These are phyloP conservation scores for Acanthamoeba quina DNA, from an alignment of 208 protist species.

Conservation along the genomic window DNA sequence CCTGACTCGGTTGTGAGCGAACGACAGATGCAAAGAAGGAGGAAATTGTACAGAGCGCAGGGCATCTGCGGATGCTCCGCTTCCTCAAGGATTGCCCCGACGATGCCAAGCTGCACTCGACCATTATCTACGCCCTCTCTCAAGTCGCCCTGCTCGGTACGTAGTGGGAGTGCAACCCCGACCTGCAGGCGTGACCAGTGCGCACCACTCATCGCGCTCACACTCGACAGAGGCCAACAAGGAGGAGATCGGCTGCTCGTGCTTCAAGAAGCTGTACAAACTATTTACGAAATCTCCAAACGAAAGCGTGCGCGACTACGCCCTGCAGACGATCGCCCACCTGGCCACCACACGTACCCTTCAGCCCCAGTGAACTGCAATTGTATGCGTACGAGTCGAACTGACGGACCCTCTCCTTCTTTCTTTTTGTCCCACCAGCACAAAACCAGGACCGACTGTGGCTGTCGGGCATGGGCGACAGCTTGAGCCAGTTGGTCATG, in stretches of 20 bases:
- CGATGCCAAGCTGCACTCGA: slow-evolving; percentile 40
- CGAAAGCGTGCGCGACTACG: slow-evolving; percentile 54
- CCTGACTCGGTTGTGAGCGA: neutral
- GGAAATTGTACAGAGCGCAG: slow-evolving; percentile 8
- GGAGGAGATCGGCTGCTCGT: slow-evolving; percentile 42
- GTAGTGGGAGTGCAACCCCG: neutral
- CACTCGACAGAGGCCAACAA: neutral
- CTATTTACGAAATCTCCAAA: neutral
- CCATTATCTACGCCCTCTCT: slow-evolving; percentile 38
- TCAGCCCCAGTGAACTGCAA: too few species aligned
- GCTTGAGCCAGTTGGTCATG: neutral
- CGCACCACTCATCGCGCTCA: neutral
- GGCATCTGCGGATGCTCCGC: slow-evolving; percentile 34
- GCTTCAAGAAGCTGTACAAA: slow-evolving; percentile 60
- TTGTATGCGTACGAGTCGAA: neutral
- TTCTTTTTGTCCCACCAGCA: neutral
- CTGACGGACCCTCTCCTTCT: neutral
- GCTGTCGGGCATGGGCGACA: slow-evolving; percentile 24
- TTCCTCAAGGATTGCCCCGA: slow-evolving; percentile 42
- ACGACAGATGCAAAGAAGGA: slow-evolving; percentile 1
- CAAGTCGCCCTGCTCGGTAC: slow-evolving; percentile 21
- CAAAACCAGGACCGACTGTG: slow-evolving; percentile 51
- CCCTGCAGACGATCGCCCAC: slow-evolving; percentile 45
- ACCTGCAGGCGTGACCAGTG: neutral
- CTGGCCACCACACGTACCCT: slow-evolving; percentile 21